Evolutionary conservation across 2,329 filamentous ascomycete species (phyloP), one percentile per base, ranked within the genome.

Genomic region (Fusarium caatingaense): DNA sequence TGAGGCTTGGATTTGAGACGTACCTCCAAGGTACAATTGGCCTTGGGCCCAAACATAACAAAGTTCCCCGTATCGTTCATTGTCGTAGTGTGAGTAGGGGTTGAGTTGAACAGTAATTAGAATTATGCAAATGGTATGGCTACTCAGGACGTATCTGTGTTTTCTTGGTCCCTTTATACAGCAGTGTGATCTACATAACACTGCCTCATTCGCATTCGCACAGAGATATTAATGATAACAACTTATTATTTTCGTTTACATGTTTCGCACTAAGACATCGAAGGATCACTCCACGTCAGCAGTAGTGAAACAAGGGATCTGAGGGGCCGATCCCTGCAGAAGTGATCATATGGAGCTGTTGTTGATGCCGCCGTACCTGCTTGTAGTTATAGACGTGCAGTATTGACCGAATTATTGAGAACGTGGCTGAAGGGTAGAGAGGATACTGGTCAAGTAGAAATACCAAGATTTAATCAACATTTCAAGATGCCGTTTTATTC

Each of bases 1-100:
- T 41, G 18, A 32, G 13, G 5, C 2, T 6, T 11, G 9, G 10
- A 21, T 56, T 21, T 11, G 64, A 16, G 8, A 21, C 60, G 32
- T 18, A 70, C 66, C 15, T 70, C 59, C 7, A 70, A 40, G 15
- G 67, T 71, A 32, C 67, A 71, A n/a, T 71, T 70, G 18, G 63
- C 67, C 13, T 58, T 60, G 13, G 68, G 67, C 0, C 67, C 68
- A 51, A 70, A 70, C 20, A 54, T 44, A 34, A 69, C 16, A 9
- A 69, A 58, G 34, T 66, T 51, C 2, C 25, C 25, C 0, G 30
- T 30, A 2, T 34, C 15, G 3, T 44, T 44, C 60, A 62, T 62
- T 4, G 16, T 44, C 0, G 23, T 8, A 13, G 18, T 18, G 15
- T 23, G 18, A 20, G 18, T n/a, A n/a, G 7, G 18, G 10, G 18